phyloP scores from a whole-genome alignment of 768 basidiomycete species.

The Mrakia gelida region DNA sequence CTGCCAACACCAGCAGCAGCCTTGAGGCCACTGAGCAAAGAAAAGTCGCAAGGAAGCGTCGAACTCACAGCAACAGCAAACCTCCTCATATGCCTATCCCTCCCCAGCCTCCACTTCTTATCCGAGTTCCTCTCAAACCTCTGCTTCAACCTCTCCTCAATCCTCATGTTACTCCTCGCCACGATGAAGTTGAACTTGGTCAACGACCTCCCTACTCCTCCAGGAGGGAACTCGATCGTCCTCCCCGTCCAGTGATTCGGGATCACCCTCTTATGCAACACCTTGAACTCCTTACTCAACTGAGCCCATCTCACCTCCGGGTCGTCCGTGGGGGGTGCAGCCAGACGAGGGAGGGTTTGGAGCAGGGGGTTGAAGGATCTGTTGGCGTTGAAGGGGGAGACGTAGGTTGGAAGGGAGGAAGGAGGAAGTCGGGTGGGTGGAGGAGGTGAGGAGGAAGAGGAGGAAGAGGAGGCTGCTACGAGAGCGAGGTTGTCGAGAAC shows the following conservation, averaged over 20 bases:
- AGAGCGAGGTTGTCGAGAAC: neutral
- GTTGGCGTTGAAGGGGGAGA: neutral
- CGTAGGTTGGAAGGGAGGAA: neutral
- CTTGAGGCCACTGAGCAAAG: neutral
- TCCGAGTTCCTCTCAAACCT: slow-evolving; percentile 8
- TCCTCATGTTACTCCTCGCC: neutral
- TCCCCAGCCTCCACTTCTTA: slow-evolving; percentile 10
- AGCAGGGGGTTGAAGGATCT: neutral
- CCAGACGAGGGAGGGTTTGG: neutral
- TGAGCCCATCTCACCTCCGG: neutral
- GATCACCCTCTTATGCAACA: neutral
- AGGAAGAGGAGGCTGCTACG: neutral
- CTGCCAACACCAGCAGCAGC: neutral
- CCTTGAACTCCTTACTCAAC: neutral
- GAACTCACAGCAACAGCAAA: slow-evolving; percentile 18
- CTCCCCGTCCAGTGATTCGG: neutral
- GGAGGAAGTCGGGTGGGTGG: neutral
- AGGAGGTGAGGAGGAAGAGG: neutral
- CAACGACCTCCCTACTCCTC: neutral
- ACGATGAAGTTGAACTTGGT: neutral
- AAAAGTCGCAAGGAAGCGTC: neutral
- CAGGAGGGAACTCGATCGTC: neutral
- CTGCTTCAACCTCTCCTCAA: slow-evolving; percentile 10
- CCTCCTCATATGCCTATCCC: slow-evolving; percentile 19
- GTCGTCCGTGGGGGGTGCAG: neutral